Conservation (phyloP, 805 yeast genomes). For the Candida montana region DNA sequence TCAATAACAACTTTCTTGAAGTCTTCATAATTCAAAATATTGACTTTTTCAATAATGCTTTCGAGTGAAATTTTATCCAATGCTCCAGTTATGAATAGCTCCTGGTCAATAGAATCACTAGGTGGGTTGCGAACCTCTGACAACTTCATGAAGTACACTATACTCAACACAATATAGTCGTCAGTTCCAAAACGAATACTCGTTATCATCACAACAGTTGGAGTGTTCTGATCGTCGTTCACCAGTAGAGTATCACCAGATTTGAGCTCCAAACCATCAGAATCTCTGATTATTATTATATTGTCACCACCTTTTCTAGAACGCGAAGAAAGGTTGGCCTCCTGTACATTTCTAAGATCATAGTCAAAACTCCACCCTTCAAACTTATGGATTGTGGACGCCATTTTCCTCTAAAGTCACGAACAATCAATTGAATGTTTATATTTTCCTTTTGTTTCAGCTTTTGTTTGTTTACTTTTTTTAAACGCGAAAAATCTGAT, state of each 20-base stretch:
- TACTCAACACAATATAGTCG: constrained; percentile 42
- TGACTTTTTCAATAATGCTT: constrained; percentile 40
- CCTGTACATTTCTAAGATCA: constrained; percentile 3
- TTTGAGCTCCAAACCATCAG: constrained; percentile 43
- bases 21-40: constrained; percentile 35
- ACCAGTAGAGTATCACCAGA: constrained; percentile 48
- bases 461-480: not conserved
- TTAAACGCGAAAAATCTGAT: too few relatives aligned
- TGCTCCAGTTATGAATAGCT: constrained; percentile 51
- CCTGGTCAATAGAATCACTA: constrained; percentile 31
- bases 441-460: not conserved
- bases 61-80: constrained; percentile 37
- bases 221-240: constrained; percentile 26
- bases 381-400: constrained; percentile 16
- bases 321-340: not conserved
- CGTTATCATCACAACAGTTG: constrained; percentile 43
- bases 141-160: constrained; percentile 40
- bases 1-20: constrained; percentile 32
- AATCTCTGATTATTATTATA: constrained; percentile 31
- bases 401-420: constrained; percentile 11
- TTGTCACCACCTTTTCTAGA: constrained; percentile 14
- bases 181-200: constrained; percentile 48
- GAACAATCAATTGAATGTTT: too few relatives aligned
- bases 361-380: constrained; percentile 20
- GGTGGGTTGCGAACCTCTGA: constrained; percentile 33